phyloP scores from a whole-genome alignment of 495 filamentous ascomycete genomes.

The Immersiella caudata region DNA sequence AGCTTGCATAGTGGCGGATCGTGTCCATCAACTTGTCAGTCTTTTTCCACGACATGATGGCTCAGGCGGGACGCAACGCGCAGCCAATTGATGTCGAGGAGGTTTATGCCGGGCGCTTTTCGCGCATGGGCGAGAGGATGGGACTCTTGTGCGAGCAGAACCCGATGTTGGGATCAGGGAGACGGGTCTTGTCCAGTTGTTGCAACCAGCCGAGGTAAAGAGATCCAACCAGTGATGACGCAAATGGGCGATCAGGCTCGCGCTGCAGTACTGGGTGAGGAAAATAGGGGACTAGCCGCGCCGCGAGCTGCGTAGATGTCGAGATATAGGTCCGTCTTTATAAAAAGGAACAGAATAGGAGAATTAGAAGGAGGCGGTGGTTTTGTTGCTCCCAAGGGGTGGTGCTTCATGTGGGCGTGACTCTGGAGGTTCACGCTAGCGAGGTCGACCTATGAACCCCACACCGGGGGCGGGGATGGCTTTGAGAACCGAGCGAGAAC shows the following conservation, averaged over 20 bases:
- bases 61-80: slow-evolving; percentile 31
- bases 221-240: slow-evolving; percentile 15
- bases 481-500: neutral
- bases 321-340: neutral
- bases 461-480: neutral
- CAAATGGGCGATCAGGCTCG: neutral
- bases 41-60: slow-evolving; percentile 83
- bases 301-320: neutral
- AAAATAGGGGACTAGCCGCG: neutral
- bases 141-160: neutral
- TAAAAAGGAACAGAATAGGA: neutral
- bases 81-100: slow-evolving; percentile 39
- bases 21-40: slow-evolving; percentile 91
- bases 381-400: slow-evolving; percentile 2
- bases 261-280: neutral
- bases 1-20: slow-evolving; percentile 97
- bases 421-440: neutral
- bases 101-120: slow-evolving; percentile 33
- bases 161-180: neutral
- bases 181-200: neutral
- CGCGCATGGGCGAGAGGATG: slow-evolving; percentile 29
- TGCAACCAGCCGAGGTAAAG: slow-evolving; percentile 12
- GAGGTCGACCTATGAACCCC: slow-evolving; percentile 1
- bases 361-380: neutral
- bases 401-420: neutral